Evolutionary conservation across 2,329 filamentous ascomycete species (phyloP), one percentile per base, ranked within the genome.

Genomic region (Endocalyx cinctus): DNA sequence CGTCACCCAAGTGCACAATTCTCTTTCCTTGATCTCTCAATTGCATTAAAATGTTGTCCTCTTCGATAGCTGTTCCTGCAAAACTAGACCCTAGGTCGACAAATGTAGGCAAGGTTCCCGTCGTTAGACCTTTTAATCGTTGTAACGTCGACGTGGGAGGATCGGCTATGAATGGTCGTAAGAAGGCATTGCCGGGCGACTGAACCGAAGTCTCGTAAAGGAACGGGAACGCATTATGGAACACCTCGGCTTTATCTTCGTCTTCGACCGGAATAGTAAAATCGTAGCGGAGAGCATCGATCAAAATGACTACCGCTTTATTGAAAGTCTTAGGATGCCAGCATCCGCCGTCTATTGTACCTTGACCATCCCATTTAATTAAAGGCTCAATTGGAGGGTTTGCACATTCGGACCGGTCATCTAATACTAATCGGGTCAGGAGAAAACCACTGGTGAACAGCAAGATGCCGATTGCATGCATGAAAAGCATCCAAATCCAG

Each of bases 261-360:
- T 75, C 65, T 27, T 69, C 63, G 39, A 84, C 82, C 1, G 92
- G 92, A 10, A 97, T 78, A 0, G 90, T 94, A 51, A 98, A 98
- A 60, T 98, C 92, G 63, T 98, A 98, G 39, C 92, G 83, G 38
- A 98, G 72, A 33, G 92, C 92, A 60, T 98, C 92, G 37, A 98
- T 84, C 31, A 98, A 67, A 35, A 98, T 76, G 16, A 98, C 75
- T 29, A 98, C 81, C 10, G 90, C 89, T 57, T 89, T 92, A 42
- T 94, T 78, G 56, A 97, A 98, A 2, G 80, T 86, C 65, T 87
- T 94, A 20, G 88, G 87, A 58, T 97, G 88, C 92, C 92, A 98
- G 71, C 92, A 98, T 45, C 92, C 92, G 37, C 72, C 69, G 15
- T 76, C 64, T 3, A 66, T 59, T 12, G 64, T 70, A 7, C 65